Evolutionary conservation across 352 stramenopile species (phyloP).

Genomic region (Phytopythium aichiense): DNA sequence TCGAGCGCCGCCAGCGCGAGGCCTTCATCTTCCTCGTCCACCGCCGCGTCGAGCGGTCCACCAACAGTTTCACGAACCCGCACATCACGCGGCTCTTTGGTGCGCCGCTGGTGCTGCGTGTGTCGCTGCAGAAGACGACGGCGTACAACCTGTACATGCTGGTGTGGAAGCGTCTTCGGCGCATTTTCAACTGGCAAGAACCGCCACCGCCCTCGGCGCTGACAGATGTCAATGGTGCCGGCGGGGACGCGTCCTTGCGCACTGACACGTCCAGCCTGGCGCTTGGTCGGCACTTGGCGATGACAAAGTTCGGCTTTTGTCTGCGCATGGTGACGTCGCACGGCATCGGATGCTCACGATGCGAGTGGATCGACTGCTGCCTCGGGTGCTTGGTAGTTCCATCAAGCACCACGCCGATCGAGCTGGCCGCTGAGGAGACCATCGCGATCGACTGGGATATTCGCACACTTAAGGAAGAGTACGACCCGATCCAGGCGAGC

Average conservation of each 20-base stretch:
- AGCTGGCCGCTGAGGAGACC: conserved; percentile 69
- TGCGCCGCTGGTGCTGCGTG: conserved; percentile 59
- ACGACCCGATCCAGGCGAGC: conserved; percentile 80
- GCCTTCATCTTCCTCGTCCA: conserved; percentile 82
- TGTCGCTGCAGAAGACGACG: conserved; percentile 62
- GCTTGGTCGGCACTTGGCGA: conserved; percentile 52
- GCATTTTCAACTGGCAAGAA: conserved; percentile 83
- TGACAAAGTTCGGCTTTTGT: conserved; percentile 82
- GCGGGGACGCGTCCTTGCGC: conserved; percentile 13
- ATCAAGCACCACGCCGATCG: conserved; percentile 32
- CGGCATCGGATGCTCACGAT: conserved; percentile 83
- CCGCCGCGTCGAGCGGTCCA: conserved; percentile 76
- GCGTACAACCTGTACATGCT: conserved; percentile 74
- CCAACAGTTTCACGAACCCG: conserved; percentile 75
- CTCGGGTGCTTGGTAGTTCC: conserved; percentile 79
- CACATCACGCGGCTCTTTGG: conserved; percentile 80
- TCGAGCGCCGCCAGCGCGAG: conserved; percentile 41
- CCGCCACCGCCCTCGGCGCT: conserved; percentile 21
- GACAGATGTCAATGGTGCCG: conserved; percentile 22
- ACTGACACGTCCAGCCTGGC: conserved; percentile 55
- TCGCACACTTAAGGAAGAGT: conserved; percentile 82
- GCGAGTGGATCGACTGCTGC: conserved; percentile 85
- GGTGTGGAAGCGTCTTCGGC: conserved; percentile 70
- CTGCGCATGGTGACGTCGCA: conserved; percentile 77
- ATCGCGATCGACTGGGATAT: conserved; percentile 90